These are phyloP conservation scores for Rhodamnia argentea DNA, from an alignment of 345 rosid species.

Conservation along the genomic window DNA sequence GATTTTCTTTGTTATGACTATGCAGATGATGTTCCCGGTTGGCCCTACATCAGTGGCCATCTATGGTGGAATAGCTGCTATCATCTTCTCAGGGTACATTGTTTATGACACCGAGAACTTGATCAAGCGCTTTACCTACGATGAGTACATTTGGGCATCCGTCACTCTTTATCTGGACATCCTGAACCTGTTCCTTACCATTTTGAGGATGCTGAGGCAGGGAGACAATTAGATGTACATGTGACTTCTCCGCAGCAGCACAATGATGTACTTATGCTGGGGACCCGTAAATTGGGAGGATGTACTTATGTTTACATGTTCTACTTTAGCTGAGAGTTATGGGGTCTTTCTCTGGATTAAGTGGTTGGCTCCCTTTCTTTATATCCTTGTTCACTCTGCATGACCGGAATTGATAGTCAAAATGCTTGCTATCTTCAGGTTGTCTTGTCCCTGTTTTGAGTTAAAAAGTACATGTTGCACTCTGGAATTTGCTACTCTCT, in stretches of 20 bases:
- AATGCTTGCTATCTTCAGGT: neutral
- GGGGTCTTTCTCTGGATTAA: neutral
- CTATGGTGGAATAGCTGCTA: slow-evolving; percentile 72
- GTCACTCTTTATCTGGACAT: slow-evolving; percentile 81
- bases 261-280: neutral
- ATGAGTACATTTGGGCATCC: slow-evolving; percentile 88
- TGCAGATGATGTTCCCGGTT: slow-evolving; percentile 81
- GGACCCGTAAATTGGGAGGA: neutral
- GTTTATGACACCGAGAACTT: slow-evolving; percentile 83
- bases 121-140: slow-evolving; percentile 90
- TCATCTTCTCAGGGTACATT: slow-evolving; percentile 86
- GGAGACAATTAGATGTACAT: slow-evolving; percentile 30
- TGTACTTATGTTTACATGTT: neutral
- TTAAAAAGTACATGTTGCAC: neutral
- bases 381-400: neutral
- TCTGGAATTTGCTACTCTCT: neutral
- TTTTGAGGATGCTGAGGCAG: slow-evolving; percentile 66
- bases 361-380: neutral
- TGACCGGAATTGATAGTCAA: neutral
- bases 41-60: slow-evolving; percentile 72
- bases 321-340: neutral
- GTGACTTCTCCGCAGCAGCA: neutral
- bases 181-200: slow-evolving; percentile 81
- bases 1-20: neutral
- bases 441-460: too few species aligned